Percentiles rank a stretch among this genome's conserved stretches.
These are phyloP conservation scores for Cenchrus americanus DNA, from an alignment of 176 grass and related monocot genomes.

Conservation along the genomic window DNA sequence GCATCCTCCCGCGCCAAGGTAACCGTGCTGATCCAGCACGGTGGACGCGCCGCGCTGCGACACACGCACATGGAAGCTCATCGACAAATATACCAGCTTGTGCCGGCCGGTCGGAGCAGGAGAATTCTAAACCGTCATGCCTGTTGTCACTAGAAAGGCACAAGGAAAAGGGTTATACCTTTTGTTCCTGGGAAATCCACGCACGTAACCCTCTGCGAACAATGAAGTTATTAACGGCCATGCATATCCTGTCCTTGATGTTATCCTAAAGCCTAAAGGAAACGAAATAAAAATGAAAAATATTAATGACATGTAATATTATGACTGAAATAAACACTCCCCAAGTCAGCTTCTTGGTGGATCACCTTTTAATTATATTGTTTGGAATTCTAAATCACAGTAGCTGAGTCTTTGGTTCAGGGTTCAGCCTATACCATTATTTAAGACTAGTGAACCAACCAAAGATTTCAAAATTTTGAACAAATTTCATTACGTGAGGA, in stretches of 20 bases:
- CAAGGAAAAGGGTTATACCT: neutral
- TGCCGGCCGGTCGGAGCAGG: neutral
- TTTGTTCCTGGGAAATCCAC: constrained; percentile 21
- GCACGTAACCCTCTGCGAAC: neutral
- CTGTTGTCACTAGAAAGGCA: constrained; percentile 17
- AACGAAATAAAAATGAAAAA: neutral
- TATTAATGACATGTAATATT: too few relatives aligned
- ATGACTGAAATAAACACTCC: too few relatives aligned
- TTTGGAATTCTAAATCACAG: neutral
- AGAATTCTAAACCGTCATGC: constrained; percentile 19
- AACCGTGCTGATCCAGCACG: neutral
- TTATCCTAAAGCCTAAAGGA: neutral
- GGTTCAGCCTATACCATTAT: too few relatives aligned
- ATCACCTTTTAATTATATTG: neutral
- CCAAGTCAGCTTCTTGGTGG: too few relatives aligned
- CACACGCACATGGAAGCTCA: neutral
- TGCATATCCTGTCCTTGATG: neutral
- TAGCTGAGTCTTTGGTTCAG: too few relatives aligned
- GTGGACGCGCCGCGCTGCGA: neutral
- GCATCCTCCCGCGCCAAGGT: neutral
- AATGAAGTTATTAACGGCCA: neutral
- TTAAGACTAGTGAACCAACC: too few relatives aligned
- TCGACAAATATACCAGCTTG: neutral
- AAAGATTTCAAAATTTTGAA: too few relatives aligned
- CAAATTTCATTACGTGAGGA: too few relatives aligned